These are phyloP conservation scores for Emergomyces orientalis DNA, from an alignment of 2,329 filamentous ascomycete genomes.

Conservation along the genomic window DNA sequence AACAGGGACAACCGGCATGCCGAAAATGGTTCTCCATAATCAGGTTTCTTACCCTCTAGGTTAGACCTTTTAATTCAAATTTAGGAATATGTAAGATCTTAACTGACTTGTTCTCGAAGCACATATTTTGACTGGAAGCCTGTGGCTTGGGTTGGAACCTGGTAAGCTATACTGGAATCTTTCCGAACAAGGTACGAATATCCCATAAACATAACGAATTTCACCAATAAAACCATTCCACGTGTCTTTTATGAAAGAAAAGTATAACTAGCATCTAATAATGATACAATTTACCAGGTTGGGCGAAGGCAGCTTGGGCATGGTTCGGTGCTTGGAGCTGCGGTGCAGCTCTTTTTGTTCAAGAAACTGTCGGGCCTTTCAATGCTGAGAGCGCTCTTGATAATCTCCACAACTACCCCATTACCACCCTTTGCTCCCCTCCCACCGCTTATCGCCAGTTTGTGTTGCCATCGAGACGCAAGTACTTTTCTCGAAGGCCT, in stretches of 20 bases:
- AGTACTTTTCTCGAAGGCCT: conserved; percentile 21
- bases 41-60: conserved; percentile 35
- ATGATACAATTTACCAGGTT: conserved; percentile 19
- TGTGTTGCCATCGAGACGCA: conserved; percentile 26
- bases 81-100: neutral
- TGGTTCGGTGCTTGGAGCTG: conserved; percentile 35
- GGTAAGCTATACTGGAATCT: conserved; percentile 33
- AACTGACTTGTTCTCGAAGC: conserved; percentile 14
- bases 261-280: neutral
- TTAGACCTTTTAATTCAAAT: conserved; percentile 2
- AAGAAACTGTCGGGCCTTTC: conserved; percentile 32
- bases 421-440: conserved; percentile 35
- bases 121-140: conserved; percentile 31
- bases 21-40: conserved; percentile 36
- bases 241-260: neutral
- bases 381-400: conserved; percentile 23
- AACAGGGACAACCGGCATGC: conserved; percentile 31
- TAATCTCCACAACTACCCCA: conserved; percentile 30
- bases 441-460: conserved; percentile 35
- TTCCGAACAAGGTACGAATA: conserved; percentile 28
- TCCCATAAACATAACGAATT: neutral
- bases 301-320: conserved; percentile 37
- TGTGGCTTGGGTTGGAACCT: conserved; percentile 30
- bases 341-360: conserved; percentile 33
- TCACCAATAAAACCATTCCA: neutral